phyloP scores from a whole-genome alignment of 2,329 filamentous ascomycete genomes.

The Talaromyces sp. region DNA sequence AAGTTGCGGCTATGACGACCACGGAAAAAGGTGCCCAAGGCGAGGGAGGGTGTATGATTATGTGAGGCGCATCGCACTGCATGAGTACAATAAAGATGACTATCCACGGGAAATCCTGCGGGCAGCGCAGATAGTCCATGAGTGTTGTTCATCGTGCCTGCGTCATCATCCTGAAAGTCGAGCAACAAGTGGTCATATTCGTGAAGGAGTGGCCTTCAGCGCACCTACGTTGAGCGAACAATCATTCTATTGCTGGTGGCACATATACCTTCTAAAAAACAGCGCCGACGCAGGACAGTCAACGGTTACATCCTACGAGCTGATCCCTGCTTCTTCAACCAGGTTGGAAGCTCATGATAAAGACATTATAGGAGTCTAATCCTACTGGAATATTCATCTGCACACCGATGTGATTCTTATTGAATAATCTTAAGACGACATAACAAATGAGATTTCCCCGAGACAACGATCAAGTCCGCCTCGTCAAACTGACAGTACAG shows the following conservation, averaged over 20 bases:
- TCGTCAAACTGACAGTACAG: conserved; percentile 72
- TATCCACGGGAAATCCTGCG: no score
- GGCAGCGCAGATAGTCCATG: not conserved
- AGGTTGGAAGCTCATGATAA: no score
- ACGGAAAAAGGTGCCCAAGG: conserved; percentile 53
- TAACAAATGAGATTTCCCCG: conserved; percentile 33
- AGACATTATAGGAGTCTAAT: not conserved
- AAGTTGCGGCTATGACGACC: conserved; percentile 56
- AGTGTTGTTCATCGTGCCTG: not conserved
- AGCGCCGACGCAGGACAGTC: not conserved
- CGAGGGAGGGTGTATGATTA: conserved; percentile 36
- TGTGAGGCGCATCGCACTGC: not conserved
- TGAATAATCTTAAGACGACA: conserved; percentile 10
- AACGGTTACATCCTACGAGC: not conserved
- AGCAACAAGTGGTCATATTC: not conserved
- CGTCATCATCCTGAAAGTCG: not conserved
- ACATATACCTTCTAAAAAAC: not conserved
- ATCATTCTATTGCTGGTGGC: not conserved
- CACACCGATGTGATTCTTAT: not conserved
- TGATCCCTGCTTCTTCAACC: not conserved
- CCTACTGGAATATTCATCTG: not conserved
- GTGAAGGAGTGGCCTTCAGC: no score
- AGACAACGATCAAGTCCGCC: conserved; percentile 87
- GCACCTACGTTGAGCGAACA: not conserved
- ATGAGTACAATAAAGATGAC: not conserved